Percentiles rank a stretch among this genome's conserved stretches.
Conservation (phyloP, 441 rosid species). For the Populus hybrid region DNA sequence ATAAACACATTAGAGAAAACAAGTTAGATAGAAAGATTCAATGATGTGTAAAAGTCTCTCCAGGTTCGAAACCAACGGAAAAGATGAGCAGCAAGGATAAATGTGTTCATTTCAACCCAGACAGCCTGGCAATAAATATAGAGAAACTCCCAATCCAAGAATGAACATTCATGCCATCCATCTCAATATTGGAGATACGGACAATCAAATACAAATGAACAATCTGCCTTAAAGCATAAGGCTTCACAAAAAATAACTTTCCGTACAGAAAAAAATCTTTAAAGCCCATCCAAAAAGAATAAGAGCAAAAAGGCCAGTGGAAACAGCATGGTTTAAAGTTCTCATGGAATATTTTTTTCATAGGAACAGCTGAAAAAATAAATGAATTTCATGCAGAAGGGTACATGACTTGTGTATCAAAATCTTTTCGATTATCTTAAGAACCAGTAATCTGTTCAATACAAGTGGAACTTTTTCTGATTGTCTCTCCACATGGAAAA, state of each 20-base stretch:
- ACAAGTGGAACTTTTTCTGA: not conserved
- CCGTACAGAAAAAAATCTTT: not conserved
- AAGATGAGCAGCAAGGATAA: not conserved
- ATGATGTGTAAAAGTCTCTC: not conserved
- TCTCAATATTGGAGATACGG: not conserved
- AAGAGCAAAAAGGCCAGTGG: not conserved
- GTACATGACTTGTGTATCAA: too few species aligned
- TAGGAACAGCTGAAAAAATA: not conserved
- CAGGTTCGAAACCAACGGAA: not conserved
- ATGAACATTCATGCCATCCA: not conserved
- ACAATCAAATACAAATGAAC: not conserved
- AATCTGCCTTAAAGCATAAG: not conserved
- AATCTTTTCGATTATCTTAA: not conserved
- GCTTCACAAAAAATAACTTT: not conserved
- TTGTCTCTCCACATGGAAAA: too few species aligned
- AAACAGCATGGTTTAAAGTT: not conserved
- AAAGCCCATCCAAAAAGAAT: not conserved
- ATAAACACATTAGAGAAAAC: constrained; percentile 11
- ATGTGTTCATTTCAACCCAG: not conserved
- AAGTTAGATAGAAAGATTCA: not conserved
- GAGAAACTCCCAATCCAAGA: too few species aligned
- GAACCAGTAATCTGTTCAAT: not conserved
- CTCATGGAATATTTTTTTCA: not conserved
- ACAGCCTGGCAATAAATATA: not conserved
- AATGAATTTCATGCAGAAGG: not conserved